These are phyloP conservation scores for Xylaria cubensis DNA, from an alignment of 495 filamentous ascomycete genomes.

Conservation along the genomic window DNA sequence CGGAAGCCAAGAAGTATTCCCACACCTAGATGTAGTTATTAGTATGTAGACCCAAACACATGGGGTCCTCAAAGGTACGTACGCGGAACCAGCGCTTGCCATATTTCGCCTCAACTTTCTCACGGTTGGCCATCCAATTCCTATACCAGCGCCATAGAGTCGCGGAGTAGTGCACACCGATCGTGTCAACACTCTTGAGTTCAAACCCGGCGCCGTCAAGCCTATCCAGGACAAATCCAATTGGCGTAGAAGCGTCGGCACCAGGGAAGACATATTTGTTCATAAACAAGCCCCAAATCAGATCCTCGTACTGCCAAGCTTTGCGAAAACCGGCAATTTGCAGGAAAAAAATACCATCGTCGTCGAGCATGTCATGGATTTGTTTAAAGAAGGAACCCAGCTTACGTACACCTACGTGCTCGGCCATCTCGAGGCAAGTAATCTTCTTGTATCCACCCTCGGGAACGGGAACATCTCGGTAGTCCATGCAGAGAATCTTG, in stretches of 20 bases:
- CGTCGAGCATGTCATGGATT: slow-evolving; percentile 83
- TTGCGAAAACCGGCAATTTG: slow-evolving; percentile 85
- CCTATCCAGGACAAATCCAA: slow-evolving; percentile 71
- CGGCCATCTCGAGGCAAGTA: slow-evolving; percentile 87
- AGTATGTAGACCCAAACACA: not conserved
- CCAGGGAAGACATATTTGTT: slow-evolving; percentile 93
- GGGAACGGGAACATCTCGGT: slow-evolving; percentile 78
- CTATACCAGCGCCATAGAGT: slow-evolving; percentile 99
- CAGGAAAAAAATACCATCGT: slow-evolving; percentile 83
- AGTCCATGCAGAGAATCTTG: slow-evolving; percentile 81
- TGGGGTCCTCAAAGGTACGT: slow-evolving; percentile 48
- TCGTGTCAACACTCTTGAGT: slow-evolving; percentile 79
- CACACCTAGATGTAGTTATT: slow-evolving; percentile 70
- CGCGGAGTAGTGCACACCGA: slow-evolving; percentile 96
- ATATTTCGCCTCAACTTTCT: slow-evolving; percentile 95
- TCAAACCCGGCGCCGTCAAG: slow-evolving; percentile 81
- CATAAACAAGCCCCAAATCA: slow-evolving; percentile 89
- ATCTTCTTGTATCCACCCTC: slow-evolving; percentile 80
- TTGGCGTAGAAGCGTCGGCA: slow-evolving; percentile 82
- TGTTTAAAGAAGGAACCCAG: slow-evolving; percentile 72
- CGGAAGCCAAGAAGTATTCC: slow-evolving; percentile 96
- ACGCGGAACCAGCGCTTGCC: slow-evolving; percentile 95
- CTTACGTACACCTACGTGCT: slow-evolving; percentile 85
- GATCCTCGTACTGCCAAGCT: slow-evolving; percentile 87
- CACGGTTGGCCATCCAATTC: slow-evolving; percentile 96